Evolutionary conservation across 306 rosid genomes (phyloP).

Genomic region (Dryas drummondii): DNA sequence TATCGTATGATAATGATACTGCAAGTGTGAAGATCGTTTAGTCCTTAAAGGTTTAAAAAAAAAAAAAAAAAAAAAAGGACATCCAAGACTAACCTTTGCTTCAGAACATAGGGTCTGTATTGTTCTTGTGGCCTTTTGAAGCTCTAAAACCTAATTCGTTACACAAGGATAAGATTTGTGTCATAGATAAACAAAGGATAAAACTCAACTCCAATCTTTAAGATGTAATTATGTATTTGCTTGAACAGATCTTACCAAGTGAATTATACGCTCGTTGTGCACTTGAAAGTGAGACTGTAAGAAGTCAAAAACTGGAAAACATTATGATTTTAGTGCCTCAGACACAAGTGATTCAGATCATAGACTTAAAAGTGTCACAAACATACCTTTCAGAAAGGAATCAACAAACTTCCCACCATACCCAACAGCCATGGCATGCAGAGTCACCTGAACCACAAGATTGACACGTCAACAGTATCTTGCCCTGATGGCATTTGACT

Average conservation of each 20-base stretch:
- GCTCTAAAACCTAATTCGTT: constrained; percentile 34
- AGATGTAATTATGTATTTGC: constrained; percentile 3
- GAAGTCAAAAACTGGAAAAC: constrained; percentile 41
- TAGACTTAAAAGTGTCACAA: neutral
- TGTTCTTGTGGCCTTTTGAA: constrained; percentile 46
- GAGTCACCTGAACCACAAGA: constrained; percentile 31
- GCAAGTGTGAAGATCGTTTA: neutral
- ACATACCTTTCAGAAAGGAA: constrained; percentile 42
- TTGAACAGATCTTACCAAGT: constrained; percentile 29
- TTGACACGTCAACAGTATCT: constrained; percentile 8
- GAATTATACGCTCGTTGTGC: constrained; percentile 30
- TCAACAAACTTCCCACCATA: constrained; percentile 45
- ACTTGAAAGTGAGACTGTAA: constrained; percentile 36
- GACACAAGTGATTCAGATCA: neutral
- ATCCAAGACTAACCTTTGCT: constrained; percentile 35
- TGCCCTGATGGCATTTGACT: neutral
- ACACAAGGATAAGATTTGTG: neutral
- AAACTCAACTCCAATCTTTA: constrained; percentile 1
- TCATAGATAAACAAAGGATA: neutral
- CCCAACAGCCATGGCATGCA: constrained; percentile 46
- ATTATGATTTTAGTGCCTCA: neutral
- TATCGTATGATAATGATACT: neutral
- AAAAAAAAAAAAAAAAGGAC: neutral
- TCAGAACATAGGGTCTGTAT: constrained; percentile 46
- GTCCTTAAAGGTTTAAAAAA: neutral